A percentile compares a stretch with the other conserved stretches of the same genome.
Conservation (phyloP, 1,284 basidiomycete genomes). For the Sporisorium scitamineum region DNA sequence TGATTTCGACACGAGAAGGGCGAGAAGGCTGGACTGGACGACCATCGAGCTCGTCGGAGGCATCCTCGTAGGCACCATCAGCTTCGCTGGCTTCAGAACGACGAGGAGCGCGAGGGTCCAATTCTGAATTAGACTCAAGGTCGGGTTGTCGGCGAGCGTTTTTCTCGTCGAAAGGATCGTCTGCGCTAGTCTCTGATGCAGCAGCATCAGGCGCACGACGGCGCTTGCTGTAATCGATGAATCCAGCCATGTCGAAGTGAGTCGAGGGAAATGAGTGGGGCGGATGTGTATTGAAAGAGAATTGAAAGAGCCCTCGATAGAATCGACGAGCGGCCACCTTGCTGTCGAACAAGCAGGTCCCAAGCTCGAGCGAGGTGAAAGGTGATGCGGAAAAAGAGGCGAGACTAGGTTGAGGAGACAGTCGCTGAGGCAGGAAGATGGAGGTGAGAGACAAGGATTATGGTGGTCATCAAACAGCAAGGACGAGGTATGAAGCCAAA, state of each 20-base stretch:
- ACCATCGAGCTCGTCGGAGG: conserved; percentile 21
- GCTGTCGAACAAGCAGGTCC: conserved; percentile 28
- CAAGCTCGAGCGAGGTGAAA: conserved; percentile 14
- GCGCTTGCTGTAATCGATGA: conserved; percentile 57
- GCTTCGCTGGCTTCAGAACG: conserved; percentile 14
- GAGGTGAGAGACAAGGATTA: conserved; percentile 1
- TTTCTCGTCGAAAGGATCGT: conserved; percentile 29
- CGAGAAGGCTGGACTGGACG: conserved; percentile 10
- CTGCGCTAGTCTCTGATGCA: conserved; percentile 34
- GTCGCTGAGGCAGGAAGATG: neutral
- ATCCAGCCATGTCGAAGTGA: conserved; percentile 26
- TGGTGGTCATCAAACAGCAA: conserved; percentile 3
- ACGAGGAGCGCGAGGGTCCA: conserved; percentile 8
- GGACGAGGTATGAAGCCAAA: neutral
- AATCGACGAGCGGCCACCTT: conserved; percentile 16
- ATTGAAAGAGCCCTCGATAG: neutral
- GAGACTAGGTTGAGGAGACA: neutral
- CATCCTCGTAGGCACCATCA: conserved; percentile 19
- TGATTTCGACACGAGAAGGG: conserved; percentile 38
- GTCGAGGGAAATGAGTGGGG: too few species aligned
- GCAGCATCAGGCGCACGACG: conserved; percentile 23
- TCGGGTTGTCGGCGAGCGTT: conserved; percentile 4
- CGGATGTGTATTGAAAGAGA: neutral
- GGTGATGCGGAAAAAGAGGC: neutral
- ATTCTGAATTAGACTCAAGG: conserved; percentile 8